A percentile compares a stretch with the other conserved stretches of the same genome.
phyloP scores from a whole-genome alignment of 2,329 filamentous ascomycete genomes.

The Annulohypoxylon truncatum region DNA sequence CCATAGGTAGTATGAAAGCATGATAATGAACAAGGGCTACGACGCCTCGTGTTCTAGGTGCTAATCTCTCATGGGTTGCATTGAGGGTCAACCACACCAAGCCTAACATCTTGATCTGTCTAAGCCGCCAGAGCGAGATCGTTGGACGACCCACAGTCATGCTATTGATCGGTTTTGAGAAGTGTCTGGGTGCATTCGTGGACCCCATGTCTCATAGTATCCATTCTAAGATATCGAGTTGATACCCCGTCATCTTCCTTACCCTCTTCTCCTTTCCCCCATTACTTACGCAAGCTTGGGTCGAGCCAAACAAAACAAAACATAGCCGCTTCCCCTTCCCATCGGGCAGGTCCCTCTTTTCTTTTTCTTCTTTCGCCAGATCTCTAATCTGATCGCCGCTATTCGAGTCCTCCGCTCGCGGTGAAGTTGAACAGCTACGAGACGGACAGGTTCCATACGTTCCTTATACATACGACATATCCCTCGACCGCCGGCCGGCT shows the following conservation, averaged over 20 bases:
- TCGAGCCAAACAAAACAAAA: conserved; percentile 47
- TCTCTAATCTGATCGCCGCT: conserved; percentile 39
- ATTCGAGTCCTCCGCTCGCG: conserved; percentile 38
- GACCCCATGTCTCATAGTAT: conserved; percentile 38
- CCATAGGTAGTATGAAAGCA: conserved; percentile 2
- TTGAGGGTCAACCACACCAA: conserved; percentile 9
- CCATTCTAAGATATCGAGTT: conserved; percentile 21
- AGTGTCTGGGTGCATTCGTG: conserved; percentile 29
- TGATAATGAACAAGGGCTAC: conserved; percentile 29
- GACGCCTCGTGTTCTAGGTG: conserved; percentile 13
- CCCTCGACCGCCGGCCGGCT: conserved; percentile 46
- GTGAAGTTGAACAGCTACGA: conserved; percentile 32
- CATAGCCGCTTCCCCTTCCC: conserved; percentile 45
- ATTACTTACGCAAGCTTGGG: conserved; percentile 22
- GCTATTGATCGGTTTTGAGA: conserved; percentile 24
- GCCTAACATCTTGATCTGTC: conserved; percentile 31
- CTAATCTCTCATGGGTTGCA: conserved; percentile 9
- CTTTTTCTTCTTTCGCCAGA: conserved; percentile 31
- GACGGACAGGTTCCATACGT: conserved; percentile 44
- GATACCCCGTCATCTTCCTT: conserved; percentile 27
- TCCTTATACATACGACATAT: conserved; percentile 41
- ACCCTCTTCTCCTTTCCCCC: conserved; percentile 38
- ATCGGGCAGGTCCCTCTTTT: conserved; percentile 50
- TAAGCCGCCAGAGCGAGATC: conserved; percentile 22
- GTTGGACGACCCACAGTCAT: conserved; percentile 37